These are phyloP conservation scores for Trichophyton schoenleinii DNA, from an alignment of 2,329 filamentous ascomycete species.

Conservation along the genomic window DNA sequence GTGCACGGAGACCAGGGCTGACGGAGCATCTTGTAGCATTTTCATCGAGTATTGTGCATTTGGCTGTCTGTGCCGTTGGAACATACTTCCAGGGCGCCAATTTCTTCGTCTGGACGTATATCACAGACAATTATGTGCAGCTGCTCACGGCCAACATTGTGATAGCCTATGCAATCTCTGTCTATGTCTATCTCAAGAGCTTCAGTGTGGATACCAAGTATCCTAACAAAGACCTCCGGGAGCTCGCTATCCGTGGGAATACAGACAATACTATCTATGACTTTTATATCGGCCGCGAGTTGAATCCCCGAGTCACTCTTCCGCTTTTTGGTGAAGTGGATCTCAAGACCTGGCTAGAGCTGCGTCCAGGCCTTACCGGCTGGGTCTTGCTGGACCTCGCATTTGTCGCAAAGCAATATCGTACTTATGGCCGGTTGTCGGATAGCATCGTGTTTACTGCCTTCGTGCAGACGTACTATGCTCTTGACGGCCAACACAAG, in stretches of 20 bases:
- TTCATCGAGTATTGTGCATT: constrained; percentile 58
- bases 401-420: constrained; percentile 79
- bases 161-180: constrained; percentile 59
- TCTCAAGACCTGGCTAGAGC: constrained; percentile 79
- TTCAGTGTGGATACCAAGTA: constrained; percentile 51
- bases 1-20: not conserved
- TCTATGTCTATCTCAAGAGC: constrained; percentile 68
- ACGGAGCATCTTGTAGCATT: constrained; percentile 45
- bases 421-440: constrained; percentile 66
- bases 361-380: constrained; percentile 81
- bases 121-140: constrained; percentile 80
- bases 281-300: constrained; percentile 91
- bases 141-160: constrained; percentile 72
- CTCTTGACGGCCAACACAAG: constrained; percentile 74
- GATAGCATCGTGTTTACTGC: constrained; percentile 76
- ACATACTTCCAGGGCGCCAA: constrained; percentile 65
- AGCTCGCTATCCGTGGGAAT: constrained; percentile 70
- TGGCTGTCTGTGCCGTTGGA: constrained; percentile 59
- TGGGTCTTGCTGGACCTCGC: constrained; percentile 79
- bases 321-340: constrained; percentile 69
- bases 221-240: constrained; percentile 53
- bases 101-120: constrained; percentile 83
- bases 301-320: constrained; percentile 66
- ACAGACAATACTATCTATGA: constrained; percentile 82
- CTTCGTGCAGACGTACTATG: constrained; percentile 65